Conservation (phyloP, 176 grass and related monocot species). For the Musa itinerans region DNA sequence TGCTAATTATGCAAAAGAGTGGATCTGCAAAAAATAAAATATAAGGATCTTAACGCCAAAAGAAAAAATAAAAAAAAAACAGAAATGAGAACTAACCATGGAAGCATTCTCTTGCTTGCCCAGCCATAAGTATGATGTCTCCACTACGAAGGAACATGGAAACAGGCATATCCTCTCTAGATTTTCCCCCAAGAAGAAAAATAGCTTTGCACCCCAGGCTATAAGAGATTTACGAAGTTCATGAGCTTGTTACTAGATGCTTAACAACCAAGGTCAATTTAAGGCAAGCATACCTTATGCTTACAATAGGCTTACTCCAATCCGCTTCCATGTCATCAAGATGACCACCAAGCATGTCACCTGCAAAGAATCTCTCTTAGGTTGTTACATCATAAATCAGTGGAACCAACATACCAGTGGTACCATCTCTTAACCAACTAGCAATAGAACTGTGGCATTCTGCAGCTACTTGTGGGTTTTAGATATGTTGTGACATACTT, state of each 20-base stretch:
- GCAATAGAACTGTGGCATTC: not conserved
- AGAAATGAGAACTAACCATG: constrained; percentile 49
- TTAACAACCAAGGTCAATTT: not conserved
- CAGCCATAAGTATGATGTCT: constrained; percentile 75
- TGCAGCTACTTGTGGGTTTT: not conserved
- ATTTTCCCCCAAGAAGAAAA: constrained; percentile 81
- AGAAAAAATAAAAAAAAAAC: not conserved
- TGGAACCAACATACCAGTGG: not conserved
- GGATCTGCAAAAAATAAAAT: not conserved
- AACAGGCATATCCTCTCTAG: constrained; percentile 60
- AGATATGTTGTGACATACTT: constrained; percentile 40
- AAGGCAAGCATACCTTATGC: constrained; percentile 46
- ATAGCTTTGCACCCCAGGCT: constrained; percentile 84
- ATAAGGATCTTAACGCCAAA: not conserved
- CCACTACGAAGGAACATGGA: constrained; percentile 70
- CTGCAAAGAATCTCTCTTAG: constrained; percentile 21
- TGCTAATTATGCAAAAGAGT: not conserved
- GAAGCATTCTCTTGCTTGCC: constrained; percentile 71
- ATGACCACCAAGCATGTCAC: constrained; percentile 92
- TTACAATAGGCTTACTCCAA: constrained; percentile 91
- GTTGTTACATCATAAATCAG: not conserved
- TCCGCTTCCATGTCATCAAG: constrained; percentile 96
- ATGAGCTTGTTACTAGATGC: not conserved
- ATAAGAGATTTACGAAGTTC: not conserved
- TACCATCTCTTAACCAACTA: not conserved